Conservation (phyloP, 2,329 filamentous ascomycete genomes). For the Clathrospora elynae region DNA sequence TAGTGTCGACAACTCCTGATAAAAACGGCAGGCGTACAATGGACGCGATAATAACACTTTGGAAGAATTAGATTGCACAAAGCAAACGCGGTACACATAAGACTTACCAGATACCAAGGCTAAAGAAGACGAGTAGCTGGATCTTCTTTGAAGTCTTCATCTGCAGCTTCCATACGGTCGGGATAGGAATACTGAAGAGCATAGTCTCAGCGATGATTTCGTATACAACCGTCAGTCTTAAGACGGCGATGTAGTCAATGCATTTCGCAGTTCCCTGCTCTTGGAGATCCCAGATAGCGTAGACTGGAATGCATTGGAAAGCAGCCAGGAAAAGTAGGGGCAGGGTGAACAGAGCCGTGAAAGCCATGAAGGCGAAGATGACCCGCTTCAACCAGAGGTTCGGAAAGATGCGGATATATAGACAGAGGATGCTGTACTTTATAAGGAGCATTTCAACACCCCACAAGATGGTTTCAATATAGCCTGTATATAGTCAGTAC, state of each 20-base stretch:
- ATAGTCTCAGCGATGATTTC: constrained; percentile 6
- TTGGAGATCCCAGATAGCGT: constrained; percentile 4
- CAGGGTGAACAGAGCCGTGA: constrained; percentile 7
- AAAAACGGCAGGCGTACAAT: constrained; percentile 7
- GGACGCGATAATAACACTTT: constrained; percentile 1
- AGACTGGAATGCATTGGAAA: constrained; percentile 6
- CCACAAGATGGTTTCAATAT: constrained; percentile 6
- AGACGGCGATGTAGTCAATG: constrained; percentile 5
- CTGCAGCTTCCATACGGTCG: constrained; percentile 6
- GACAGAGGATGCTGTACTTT: constrained; percentile 8
- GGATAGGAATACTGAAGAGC: constrained; percentile 7
- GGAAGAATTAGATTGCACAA: constrained; percentile 1
- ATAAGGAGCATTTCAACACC: constrained; percentile 4
- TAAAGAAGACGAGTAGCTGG: constrained; percentile 4
- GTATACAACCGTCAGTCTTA: constrained; percentile 4
- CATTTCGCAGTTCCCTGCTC: constrained; percentile 6
- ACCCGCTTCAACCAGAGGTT: constrained; percentile 8
- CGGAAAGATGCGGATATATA: constrained; percentile 10
- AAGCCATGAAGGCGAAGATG: constrained; percentile 6
- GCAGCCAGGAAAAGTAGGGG: constrained; percentile 3
- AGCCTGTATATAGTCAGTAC: constrained; percentile 4
- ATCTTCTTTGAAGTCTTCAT: constrained; percentile 9
- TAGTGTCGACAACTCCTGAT: constrained; percentile 5
- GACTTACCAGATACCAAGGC: constrained; percentile 5
- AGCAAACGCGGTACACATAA: not conserved